Evolutionary conservation across 257 asterid genomes (phyloP).

Genomic region (Ilex asprella): DNA sequence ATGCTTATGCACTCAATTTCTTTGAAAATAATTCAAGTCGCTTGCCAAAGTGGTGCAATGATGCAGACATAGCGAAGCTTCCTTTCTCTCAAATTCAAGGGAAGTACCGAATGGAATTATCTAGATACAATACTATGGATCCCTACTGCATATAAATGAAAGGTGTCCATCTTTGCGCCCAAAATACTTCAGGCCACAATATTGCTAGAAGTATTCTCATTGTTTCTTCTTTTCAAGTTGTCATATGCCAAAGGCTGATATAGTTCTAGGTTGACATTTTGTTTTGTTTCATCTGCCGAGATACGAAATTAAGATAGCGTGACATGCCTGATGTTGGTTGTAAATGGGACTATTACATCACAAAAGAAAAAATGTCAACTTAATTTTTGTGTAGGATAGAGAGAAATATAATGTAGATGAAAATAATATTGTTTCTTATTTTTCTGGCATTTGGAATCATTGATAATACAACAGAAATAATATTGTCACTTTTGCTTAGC

Average conservation of each 20-base stretch:
- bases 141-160: slow-evolving; percentile 85
- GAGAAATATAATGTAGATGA: too few relatives aligned
- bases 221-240: background rate
- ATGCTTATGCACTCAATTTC: slow-evolving; percentile 67
- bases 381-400: too few relatives aligned
- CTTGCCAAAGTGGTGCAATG: slow-evolving; percentile 92
- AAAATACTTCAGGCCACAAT: slow-evolving; percentile 48
- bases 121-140: slow-evolving; percentile 65
- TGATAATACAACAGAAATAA: too few relatives aligned
- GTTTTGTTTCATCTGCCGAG: slow-evolving; percentile 5
- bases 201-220: slow-evolving; percentile 45
- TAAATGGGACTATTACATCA: too few relatives aligned
- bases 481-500: too few relatives aligned
- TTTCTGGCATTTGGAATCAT: too few relatives aligned
- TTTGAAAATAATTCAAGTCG: slow-evolving; percentile 67
- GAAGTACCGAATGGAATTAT: slow-evolving; percentile 74
- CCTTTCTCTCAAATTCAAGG: slow-evolving; percentile 87
- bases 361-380: too few relatives aligned
- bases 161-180: slow-evolving; percentile 82
- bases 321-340: too few relatives aligned
- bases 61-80: slow-evolving; percentile 62
- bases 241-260: background rate
- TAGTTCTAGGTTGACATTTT: slow-evolving; percentile 13
- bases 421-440: too few relatives aligned
- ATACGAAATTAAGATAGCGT: too few relatives aligned